These are phyloP conservation scores for Russula olivacea DNA, from an alignment of 768 basidiomycete species.

Conservation along the genomic window DNA sequence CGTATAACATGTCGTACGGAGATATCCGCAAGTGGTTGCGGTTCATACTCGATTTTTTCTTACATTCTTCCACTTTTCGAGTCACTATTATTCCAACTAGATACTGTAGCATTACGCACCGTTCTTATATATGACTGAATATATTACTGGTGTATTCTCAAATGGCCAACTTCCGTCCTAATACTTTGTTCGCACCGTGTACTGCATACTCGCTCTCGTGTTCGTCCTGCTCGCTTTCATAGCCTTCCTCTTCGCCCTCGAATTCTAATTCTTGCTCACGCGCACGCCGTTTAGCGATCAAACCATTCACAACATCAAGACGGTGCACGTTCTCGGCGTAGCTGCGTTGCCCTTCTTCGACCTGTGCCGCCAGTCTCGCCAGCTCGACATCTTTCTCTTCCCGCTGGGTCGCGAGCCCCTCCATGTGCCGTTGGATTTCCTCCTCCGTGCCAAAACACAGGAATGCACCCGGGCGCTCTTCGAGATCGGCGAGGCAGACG, in stretches of 20 bases:
- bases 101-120: background rate
- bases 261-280: too few species aligned
- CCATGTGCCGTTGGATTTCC: background rate
- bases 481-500: background rate
- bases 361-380: background rate
- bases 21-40: background rate
- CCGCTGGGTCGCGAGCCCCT: background rate
- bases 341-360: background rate
- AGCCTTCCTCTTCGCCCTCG: background rate
- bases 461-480: conserved; percentile 2
- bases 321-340: background rate
- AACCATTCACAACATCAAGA: background rate
- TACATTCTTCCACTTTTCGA: background rate
- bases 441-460: background rate
- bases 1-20: background rate
- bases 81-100: background rate
- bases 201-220: background rate
- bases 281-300: background rate
- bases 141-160: background rate
- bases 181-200: background rate
- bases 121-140: background rate
- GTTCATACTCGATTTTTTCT: background rate
- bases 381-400: background rate
- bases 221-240: too few species aligned
- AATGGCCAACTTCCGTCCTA: background rate